phyloP scores from a whole-genome alignment of 441 rosid genomes.

The Macaranga tanarius region DNA sequence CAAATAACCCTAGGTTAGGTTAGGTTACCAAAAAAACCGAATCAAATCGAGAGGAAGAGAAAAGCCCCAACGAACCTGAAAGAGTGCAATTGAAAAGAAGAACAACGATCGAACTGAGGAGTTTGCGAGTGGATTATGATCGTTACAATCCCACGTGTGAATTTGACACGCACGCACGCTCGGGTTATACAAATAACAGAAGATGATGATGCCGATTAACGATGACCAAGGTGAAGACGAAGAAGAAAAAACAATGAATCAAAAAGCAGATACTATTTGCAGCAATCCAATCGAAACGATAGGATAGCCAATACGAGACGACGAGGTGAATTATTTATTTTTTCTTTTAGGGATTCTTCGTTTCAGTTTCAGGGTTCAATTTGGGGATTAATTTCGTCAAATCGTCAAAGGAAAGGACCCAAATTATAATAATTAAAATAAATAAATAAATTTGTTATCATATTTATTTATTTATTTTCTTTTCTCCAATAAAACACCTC shows the following conservation, averaged over 20 bases:
- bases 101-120: conserved; percentile 11
- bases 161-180: background rate
- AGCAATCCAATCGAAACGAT: conserved; percentile 11
- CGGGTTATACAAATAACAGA: conserved; percentile 1
- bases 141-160: conserved; percentile 27
- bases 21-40: background rate
- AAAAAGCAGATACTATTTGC: background rate
- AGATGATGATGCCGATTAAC: background rate
- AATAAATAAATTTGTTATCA: background rate
- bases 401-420: conserved; percentile 11
- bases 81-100: conserved; percentile 14
- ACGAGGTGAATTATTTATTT: background rate
- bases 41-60: conserved; percentile 3
- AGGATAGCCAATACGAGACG: background rate
- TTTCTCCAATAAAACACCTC: background rate
- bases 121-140: conserved; percentile 15
- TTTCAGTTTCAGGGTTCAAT: conserved; percentile 15
- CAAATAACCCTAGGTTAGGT: conserved; percentile 18
- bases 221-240: background rate
- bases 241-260: background rate
- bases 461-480: background rate
- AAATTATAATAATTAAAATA: background rate
- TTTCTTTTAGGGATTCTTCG: conserved; percentile 1
- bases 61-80: conserved; percentile 26
- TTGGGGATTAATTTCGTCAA: conserved; percentile 27